Conservation (phyloP, 352 stramenopile species). For the Pythium insidiosum region DNA sequence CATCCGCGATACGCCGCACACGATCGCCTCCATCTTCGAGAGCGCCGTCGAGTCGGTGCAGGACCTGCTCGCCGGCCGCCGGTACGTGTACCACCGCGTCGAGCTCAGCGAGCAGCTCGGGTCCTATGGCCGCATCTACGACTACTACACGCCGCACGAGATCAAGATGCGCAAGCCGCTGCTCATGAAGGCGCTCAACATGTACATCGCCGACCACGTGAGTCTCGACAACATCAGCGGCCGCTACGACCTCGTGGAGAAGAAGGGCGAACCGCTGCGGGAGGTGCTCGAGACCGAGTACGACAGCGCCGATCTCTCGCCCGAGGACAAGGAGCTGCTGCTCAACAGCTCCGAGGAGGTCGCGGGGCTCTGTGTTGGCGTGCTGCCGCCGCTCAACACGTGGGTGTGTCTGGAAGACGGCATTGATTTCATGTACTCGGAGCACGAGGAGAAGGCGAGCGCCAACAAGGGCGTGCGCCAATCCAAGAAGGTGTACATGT, state of each 20-base stretch:
- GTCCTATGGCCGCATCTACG: slow-evolving; percentile 24
- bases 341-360: slow-evolving; percentile 66
- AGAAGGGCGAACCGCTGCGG: slow-evolving; percentile 5
- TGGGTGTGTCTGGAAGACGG: slow-evolving; percentile 1
- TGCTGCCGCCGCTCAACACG: slow-evolving; percentile 24
- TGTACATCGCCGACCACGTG: slow-evolving; percentile 38
- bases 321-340: slow-evolving; percentile 67
- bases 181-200: slow-evolving; percentile 40
- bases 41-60: slow-evolving; percentile 1
- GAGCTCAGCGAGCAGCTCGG: slow-evolving; percentile 36
- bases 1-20: slow-evolving; percentile 16
- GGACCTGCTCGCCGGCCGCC: slow-evolving; percentile 3
- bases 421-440: slow-evolving; percentile 5
- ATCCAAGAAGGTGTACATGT: slow-evolving; percentile 1
- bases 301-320: slow-evolving; percentile 59
- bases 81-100: slow-evolving; percentile 25
- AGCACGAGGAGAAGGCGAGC: slow-evolving; percentile 33
- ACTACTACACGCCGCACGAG: slow-evolving; percentile 24
- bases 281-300: slow-evolving; percentile 3
- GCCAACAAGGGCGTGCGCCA: slow-evolving; percentile 11
- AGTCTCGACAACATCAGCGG: slow-evolving; percentile 27
- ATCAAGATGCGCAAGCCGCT: no score
- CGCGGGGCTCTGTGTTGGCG: slow-evolving; percentile 63
- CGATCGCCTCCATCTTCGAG: slow-evolving; percentile 12
- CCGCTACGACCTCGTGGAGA: slow-evolving; percentile 45